phyloP scores from a whole-genome alignment of 257 asterid genomes.

The Echites panduratus region DNA sequence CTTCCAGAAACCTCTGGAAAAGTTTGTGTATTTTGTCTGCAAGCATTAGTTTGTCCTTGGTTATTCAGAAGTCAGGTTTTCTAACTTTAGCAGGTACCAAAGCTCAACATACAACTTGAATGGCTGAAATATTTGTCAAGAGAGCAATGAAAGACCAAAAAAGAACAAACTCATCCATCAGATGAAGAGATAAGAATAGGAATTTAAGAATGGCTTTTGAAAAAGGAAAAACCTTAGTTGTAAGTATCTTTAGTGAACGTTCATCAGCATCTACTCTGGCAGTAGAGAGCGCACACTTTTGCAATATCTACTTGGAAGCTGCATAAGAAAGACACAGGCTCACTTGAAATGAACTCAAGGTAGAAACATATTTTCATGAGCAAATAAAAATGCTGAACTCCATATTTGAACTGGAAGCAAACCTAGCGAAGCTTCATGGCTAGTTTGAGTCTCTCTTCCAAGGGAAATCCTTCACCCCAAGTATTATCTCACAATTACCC shows the following conservation, averaged over 20 bases:
- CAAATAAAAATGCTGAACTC: neutral
- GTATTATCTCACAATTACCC: neutral
- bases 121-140: neutral
- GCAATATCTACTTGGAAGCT: conserved; percentile 4
- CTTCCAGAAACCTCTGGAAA: neutral
- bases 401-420: neutral
- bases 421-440: conserved; percentile 8
- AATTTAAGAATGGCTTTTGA: neutral
- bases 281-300: neutral
- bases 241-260: neutral
- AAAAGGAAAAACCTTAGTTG: neutral
- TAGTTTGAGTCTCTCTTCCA: neutral
- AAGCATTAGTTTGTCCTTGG: neutral
- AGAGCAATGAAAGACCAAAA: neutral
- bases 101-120: neutral
- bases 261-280: conserved; percentile 6
- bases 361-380: neutral
- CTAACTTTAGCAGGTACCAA: neutral
- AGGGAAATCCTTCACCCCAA: neutral
- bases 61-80: neutral
- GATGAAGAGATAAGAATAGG: neutral
- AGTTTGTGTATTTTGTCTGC: neutral
- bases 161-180: neutral
- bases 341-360: neutral
- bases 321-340: conserved; percentile 2